These are phyloP conservation scores for Chaetomium globosum DNA, from an alignment of 2,329 filamentous ascomycete species.

Conservation along the genomic window DNA sequence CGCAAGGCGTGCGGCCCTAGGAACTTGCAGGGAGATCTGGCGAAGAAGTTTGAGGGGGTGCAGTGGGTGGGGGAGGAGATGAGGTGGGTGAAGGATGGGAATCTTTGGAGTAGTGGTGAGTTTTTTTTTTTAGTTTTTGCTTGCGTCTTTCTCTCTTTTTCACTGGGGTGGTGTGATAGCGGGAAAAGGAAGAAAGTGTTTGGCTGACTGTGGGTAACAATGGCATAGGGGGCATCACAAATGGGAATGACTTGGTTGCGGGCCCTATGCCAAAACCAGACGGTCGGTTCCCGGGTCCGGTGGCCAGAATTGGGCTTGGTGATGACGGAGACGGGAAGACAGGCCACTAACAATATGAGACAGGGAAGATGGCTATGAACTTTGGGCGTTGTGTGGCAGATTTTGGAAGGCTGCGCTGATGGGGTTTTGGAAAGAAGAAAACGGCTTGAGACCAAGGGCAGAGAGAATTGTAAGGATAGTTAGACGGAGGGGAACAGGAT, in stretches of 20 bases:
- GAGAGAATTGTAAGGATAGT: not conserved
- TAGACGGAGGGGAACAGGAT: not conserved
- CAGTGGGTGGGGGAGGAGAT: slow-evolving; percentile 51
- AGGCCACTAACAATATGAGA: slow-evolving; percentile 49
- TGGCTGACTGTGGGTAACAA: not conserved
- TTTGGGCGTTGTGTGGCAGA: slow-evolving; percentile 44
- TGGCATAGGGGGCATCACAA: slow-evolving; percentile 56
- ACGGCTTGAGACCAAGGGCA: not conserved
- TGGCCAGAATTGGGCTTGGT: slow-evolving; percentile 50
- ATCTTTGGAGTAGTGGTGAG: slow-evolving; percentile 58
- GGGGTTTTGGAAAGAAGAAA: slow-evolving; percentile 31
- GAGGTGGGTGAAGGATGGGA: slow-evolving; percentile 57
- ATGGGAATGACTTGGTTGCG: slow-evolving; percentile 59
- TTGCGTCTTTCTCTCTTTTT: not conserved
- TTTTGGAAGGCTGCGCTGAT: slow-evolving; percentile 44
- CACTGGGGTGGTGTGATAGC: not conserved
- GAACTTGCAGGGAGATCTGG: slow-evolving; percentile 47
- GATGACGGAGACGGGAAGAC: slow-evolving; percentile 54
- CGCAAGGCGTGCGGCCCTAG: slow-evolving; percentile 52
- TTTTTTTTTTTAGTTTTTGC: slow-evolving; percentile 29
- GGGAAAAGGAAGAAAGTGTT: not conserved
- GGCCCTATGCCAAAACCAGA: slow-evolving; percentile 53
- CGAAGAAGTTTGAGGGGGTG: slow-evolving; percentile 45
- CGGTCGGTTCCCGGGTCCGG: slow-evolving; percentile 47
- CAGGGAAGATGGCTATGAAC: slow-evolving; percentile 43